phyloP scores from a whole-genome alignment of 2,329 filamentous ascomycete genomes.

The Rhinocladiella mackenziei region DNA sequence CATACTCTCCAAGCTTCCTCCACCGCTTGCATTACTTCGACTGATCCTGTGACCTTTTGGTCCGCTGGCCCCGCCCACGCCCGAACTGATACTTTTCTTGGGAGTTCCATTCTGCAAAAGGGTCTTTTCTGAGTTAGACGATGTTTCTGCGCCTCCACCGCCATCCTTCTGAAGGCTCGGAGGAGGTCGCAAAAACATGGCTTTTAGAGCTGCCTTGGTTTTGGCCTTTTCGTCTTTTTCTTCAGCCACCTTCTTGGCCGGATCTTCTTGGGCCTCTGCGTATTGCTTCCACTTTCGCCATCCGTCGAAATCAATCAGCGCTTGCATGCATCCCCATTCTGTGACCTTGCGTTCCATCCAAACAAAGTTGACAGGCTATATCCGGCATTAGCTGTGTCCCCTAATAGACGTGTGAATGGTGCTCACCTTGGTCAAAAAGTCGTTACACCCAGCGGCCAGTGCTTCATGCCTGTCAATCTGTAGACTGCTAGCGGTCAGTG shows the following conservation, averaged over 20 bases:
- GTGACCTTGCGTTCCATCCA: slow-evolving; percentile 98
- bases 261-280: slow-evolving; percentile 33
- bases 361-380: slow-evolving; percentile 83
- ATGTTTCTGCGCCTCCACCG: slow-evolving; percentile 8
- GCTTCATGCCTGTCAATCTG: slow-evolving; percentile 96
- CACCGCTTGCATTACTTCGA: slow-evolving; percentile 15
- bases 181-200: slow-evolving; percentile 27
- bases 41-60: slow-evolving; percentile 16
- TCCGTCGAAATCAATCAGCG: slow-evolving; percentile 94
- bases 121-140: slow-evolving; percentile 7
- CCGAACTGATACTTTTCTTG: slow-evolving; percentile 11
- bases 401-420: slow-evolving; percentile 28
- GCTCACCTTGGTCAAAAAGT: slow-evolving; percentile 92
- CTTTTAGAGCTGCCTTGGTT: slow-evolving; percentile 27
- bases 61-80: slow-evolving; percentile 1
- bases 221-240: slow-evolving; percentile 31
- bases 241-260: slow-evolving; percentile 26
- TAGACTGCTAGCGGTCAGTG: slow-evolving; percentile 86
- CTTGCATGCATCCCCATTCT: slow-evolving; percentile 99
- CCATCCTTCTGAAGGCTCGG: slow-evolving; percentile 23
- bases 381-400: slow-evolving; percentile 12
- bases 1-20: slow-evolving; percentile 21
- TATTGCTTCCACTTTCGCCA: slow-evolving; percentile 98
- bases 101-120: slow-evolving; percentile 14
- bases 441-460: slow-evolving; percentile 91